Evolutionary conservation across 1,139 yeast species (phyloP).

Genomic region (Geotrichum histeridarum): DNA sequence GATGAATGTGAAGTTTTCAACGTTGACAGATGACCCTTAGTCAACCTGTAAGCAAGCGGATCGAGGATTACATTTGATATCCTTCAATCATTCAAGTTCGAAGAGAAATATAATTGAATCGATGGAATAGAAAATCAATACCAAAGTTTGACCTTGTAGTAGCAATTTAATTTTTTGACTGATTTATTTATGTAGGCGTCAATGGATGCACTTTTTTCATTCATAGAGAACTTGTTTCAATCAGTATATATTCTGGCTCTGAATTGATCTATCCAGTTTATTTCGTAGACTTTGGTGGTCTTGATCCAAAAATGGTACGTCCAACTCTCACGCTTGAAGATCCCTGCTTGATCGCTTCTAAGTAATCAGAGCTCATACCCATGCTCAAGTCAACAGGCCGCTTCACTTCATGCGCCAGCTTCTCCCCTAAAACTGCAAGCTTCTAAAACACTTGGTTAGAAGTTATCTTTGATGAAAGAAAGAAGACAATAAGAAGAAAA

Average conservation of each 20-base stretch:
- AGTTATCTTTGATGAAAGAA: background rate
- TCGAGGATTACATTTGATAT: no score
- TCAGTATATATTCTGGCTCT: background rate
- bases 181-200: no score
- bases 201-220: background rate
- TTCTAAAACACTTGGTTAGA: constrained; percentile 21
- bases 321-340: constrained; percentile 88
- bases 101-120: no score
- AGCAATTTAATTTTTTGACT: no score
- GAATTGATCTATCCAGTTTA: background rate
- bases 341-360: constrained; percentile 85
- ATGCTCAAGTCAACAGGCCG: constrained; percentile 63
- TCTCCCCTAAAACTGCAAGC: constrained; percentile 47
- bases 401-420: constrained; percentile 46
- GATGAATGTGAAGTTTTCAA: no score
- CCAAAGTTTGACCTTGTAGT: no score
- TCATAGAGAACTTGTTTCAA: background rate
- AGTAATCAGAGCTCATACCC: constrained; percentile 95
- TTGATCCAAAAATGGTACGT: constrained; percentile 77
- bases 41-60: no score
- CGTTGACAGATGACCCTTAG: no score
- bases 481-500: background rate
- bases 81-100: no score
- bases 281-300: constrained; percentile 10
- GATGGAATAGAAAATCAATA: no score